Evolutionary conservation across 2,329 filamentous ascomycete genomes (phyloP).

Genomic region (Colletotrichum nymphaeae): DNA sequence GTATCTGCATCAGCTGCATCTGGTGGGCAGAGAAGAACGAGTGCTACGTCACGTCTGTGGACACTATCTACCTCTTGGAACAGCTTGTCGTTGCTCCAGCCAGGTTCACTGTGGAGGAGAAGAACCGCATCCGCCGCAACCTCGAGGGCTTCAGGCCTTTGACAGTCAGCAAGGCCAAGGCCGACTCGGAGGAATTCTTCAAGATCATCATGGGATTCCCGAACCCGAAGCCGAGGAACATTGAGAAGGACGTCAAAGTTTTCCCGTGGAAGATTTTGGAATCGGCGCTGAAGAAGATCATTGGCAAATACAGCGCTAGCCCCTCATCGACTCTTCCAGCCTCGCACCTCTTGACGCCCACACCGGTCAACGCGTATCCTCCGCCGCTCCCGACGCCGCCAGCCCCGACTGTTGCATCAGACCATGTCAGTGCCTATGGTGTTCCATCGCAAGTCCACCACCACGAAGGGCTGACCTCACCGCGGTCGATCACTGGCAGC

Average conservation of each 20-base stretch:
- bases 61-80: constrained; percentile 95
- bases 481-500: constrained; percentile 61
- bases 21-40: constrained; percentile 93
- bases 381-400: constrained; percentile 59
- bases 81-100: constrained; percentile 81
- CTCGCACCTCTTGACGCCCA: constrained; percentile 55
- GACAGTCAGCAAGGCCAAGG: constrained; percentile 92
- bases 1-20: constrained; percentile 97
- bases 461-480: constrained; percentile 64
- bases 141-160: constrained; percentile 92
- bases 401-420: constrained; percentile 46
- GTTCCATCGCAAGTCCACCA: constrained; percentile 51
- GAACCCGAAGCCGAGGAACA: constrained; percentile 94
- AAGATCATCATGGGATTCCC: constrained; percentile 99
- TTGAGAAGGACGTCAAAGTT: constrained; percentile 99
- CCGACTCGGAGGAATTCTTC: constrained; percentile 97
- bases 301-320: constrained; percentile 87
- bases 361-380: constrained; percentile 52
- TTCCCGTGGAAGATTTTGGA: constrained; percentile 95
- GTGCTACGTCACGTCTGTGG: constrained; percentile 95
- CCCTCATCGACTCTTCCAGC: constrained; percentile 52
- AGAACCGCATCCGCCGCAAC: constrained; percentile 96
- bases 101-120: constrained; percentile 95
- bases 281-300: constrained; percentile 94
- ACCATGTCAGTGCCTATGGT: constrained; percentile 52